Conservation (phyloP, 257 asterid genomes). For the Solanum lignicaule region DNA sequence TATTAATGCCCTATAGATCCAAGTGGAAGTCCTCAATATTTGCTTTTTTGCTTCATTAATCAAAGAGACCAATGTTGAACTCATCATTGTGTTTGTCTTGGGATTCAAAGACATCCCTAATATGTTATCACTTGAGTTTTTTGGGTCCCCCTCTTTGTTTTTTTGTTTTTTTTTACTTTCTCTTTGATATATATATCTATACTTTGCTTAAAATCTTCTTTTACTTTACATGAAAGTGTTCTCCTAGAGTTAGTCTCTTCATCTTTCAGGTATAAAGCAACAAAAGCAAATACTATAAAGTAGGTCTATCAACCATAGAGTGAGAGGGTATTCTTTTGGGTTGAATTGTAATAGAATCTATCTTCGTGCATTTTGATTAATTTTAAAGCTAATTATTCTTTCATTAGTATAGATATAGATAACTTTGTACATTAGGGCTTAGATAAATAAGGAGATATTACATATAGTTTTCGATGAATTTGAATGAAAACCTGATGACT, state of each 20-base stretch:
- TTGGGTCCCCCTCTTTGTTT: not conserved
- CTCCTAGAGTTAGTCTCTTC: not conserved
- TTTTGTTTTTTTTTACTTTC: not conserved
- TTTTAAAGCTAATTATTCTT: not conserved
- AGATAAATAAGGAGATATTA: not conserved
- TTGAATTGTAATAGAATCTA: too few relatives aligned
- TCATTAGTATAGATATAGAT: not conserved
- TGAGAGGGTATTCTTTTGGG: not conserved
- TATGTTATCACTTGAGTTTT: slow-evolving; percentile 11
- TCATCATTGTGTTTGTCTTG: slow-evolving; percentile 22
- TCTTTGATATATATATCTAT: not conserved
- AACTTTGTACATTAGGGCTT: not conserved
- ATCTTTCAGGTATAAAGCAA: not conserved
- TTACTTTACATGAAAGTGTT: slow-evolving; percentile 11
- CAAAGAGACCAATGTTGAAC: slow-evolving; percentile 19
- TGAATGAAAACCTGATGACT: not conserved
- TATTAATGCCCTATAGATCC: not conserved
- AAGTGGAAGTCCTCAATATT: not conserved
- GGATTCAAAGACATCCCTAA: slow-evolving; percentile 18
- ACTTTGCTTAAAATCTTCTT: not conserved
- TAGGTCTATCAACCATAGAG: not conserved
- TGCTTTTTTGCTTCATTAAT: slow-evolving; percentile 4
- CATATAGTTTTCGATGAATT: not conserved
- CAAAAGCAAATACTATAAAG: slow-evolving; percentile 5
- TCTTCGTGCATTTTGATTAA: not conserved